Evolutionary conservation across 768 basidiomycete species (phyloP).

Genomic region (Mrakia hoshinonis): DNA sequence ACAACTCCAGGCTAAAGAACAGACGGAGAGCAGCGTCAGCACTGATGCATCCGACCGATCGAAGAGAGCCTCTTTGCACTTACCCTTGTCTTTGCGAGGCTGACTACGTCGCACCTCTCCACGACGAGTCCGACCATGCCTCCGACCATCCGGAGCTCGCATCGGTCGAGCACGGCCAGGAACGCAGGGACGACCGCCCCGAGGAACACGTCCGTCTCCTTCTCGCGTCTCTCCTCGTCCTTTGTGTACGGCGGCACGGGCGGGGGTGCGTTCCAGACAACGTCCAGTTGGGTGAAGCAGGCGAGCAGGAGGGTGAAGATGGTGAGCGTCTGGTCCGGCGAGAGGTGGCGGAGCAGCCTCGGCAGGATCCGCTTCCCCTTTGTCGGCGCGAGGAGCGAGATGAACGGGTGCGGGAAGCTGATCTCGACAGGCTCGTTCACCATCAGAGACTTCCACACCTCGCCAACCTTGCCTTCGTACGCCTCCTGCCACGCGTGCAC

Average conservation of each 20-base stretch:
- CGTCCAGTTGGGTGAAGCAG: conserved; percentile 88
- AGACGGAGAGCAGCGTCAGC: conserved; percentile 7
- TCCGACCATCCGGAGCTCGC: conserved; percentile 69
- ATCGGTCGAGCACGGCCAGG: conserved; percentile 67
- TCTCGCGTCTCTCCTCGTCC: conserved; percentile 55
- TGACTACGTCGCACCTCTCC: conserved; percentile 64
- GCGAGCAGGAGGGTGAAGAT: conserved; percentile 85
- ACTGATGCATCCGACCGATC: neutral
- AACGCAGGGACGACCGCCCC: conserved; percentile 78
- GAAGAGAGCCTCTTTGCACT: conserved; percentile 35
- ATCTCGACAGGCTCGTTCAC: conserved; percentile 88
- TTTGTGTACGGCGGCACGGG: conserved; percentile 44
- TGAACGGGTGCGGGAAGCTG: conserved; percentile 94
- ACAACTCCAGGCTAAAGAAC: conserved; percentile 72
- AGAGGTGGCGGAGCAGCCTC: conserved; percentile 74
- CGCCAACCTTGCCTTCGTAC: conserved; percentile 46
- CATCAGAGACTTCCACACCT: conserved; percentile 68
- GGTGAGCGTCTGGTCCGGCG: conserved; percentile 68
- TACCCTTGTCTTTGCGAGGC: conserved; percentile 72
- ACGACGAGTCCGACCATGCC: conserved; percentile 77
- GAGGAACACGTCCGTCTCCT: conserved; percentile 84
- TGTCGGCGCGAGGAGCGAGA: conserved; percentile 72
- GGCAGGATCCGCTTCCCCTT: conserved; percentile 92
- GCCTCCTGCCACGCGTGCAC: conserved; percentile 44
- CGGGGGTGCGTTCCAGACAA: conserved; percentile 71